A percentile compares a stretch with the other conserved stretches of the same genome.
Evolutionary conservation across 148 eudicot genomes (phyloP).

Genomic region (Camellia sinensis): DNA sequence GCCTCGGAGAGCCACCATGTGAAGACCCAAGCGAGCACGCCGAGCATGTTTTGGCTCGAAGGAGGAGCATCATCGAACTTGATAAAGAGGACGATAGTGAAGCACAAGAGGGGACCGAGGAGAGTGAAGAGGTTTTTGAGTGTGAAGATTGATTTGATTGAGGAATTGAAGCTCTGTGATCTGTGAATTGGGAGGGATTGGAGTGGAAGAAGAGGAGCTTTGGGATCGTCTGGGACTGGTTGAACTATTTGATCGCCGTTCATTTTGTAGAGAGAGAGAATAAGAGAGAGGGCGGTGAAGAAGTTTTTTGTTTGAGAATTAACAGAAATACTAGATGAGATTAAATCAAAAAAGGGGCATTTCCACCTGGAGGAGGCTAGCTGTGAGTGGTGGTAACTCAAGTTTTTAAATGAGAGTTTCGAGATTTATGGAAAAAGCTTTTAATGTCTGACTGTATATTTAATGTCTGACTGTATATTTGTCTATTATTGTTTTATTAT

Average conservation of each 20-base stretch:
- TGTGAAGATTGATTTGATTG: conserved; percentile 47
- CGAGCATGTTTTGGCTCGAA: conserved; percentile 66
- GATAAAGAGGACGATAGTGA: conserved; percentile 44
- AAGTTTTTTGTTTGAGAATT: neutral
- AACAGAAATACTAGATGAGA: no score
- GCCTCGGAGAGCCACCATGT: conserved; percentile 96
- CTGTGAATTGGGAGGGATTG: conserved; percentile 21
- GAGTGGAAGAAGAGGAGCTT: conserved; percentile 54
- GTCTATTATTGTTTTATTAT: no score
- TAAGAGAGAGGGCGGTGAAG: neutral
- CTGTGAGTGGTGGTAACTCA: no score
- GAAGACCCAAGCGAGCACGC: conserved; percentile 70
- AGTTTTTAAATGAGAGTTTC: no score
- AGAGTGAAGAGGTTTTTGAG: conserved; percentile 53
- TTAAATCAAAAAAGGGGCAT: no score
- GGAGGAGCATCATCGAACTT: conserved; percentile 42
- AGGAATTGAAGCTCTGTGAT: conserved; percentile 27
- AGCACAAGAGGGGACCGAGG: conserved; percentile 65
- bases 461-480: no score
- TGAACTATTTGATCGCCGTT: neutral
- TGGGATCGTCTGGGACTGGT: conserved; percentile 32
- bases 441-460: no score
- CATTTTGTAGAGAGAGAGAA: conserved; percentile 6
- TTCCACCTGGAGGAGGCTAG: no score
- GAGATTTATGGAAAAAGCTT: no score